Percentiles rank a stretch among this genome's conserved stretches.
phyloP scores from a whole-genome alignment of 2,329 filamentous ascomycete genomes.

The Fusarium citri region DNA sequence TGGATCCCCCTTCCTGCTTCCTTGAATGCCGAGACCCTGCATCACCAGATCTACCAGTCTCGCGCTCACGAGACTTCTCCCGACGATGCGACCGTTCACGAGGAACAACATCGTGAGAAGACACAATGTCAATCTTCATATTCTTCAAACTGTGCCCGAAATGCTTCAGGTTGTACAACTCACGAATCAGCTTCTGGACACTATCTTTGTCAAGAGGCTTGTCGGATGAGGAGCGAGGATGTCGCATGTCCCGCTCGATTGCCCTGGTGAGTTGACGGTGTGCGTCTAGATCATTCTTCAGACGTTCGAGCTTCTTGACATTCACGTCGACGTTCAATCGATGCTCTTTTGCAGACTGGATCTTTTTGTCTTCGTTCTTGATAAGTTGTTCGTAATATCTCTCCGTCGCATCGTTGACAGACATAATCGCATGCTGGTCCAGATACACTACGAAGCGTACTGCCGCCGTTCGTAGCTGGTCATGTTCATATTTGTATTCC shows the following conservation, averaged over 20 bases:
- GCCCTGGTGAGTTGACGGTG: too few species aligned
- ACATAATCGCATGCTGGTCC: neutral
- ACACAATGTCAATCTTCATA: slow-evolving; percentile 1
- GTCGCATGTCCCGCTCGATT: slow-evolving; percentile 17
- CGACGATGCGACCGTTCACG: neutral
- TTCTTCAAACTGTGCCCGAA: slow-evolving; percentile 18
- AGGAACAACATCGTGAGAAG: neutral
- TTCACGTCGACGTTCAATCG: slow-evolving; percentile 2
- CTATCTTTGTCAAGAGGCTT: slow-evolving; percentile 8
- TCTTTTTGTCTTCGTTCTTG: neutral
- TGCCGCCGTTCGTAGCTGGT: slow-evolving; percentile 1
- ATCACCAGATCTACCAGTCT: neutral
- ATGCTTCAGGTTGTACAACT: slow-evolving; percentile 26
- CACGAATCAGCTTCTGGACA: neutral
- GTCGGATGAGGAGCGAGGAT: neutral
- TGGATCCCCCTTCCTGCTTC: neutral
- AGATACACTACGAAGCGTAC: slow-evolving; percentile 22
- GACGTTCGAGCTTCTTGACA: slow-evolving; percentile 1
- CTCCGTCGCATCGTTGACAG: slow-evolving; percentile 18
- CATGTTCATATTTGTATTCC: slow-evolving; percentile 13
- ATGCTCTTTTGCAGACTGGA: neutral
- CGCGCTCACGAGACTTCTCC: neutral
- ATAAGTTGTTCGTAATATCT: slow-evolving; percentile 22
- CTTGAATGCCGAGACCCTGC: neutral
- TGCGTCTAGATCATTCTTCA: slow-evolving; percentile 21